Evolutionary conservation across 179 eudicot species (phyloP).

Genomic region (Spinacia oleracea): DNA sequence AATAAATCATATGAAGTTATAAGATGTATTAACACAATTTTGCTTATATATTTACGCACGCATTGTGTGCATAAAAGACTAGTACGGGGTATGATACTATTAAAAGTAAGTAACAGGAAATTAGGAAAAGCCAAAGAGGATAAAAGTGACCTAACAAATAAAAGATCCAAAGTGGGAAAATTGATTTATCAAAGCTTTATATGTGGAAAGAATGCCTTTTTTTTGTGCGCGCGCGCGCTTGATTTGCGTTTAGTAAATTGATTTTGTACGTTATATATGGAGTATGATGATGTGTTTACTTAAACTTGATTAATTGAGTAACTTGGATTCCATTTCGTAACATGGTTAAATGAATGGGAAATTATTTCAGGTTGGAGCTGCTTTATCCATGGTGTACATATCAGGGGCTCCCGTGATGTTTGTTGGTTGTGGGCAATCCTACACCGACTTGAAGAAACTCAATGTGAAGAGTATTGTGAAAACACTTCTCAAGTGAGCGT

Average conservation of each 20-base stretch:
- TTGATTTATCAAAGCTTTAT: too few species aligned
- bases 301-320: not conserved
- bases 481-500: conserved; percentile 77
- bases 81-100: not conserved
- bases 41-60: too few species aligned
- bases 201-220: too few species aligned
- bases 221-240: too few species aligned
- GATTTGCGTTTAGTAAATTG: too few species aligned
- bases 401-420: conserved; percentile 99
- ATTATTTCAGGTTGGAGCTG: conserved; percentile 79
- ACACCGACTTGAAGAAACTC: conserved; percentile 89
- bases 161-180: too few species aligned
- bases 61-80: too few species aligned
- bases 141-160: not conserved
- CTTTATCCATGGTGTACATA: conserved; percentile 88
- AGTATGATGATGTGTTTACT: not conserved
- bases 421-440: conserved; percentile 94
- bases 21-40: too few species aligned
- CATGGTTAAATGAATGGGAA: not conserved
- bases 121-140: not conserved
- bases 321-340: not conserved
- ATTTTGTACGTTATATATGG: too few species aligned
- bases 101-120: not conserved
- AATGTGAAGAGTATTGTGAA: conserved; percentile 87
- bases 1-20: too few species aligned